Percentiles rank a stretch among this genome's conserved stretches.
Evolutionary conservation across 2,329 filamentous ascomycete species (phyloP).

Genomic region (Cryphonectria parasitica): DNA sequence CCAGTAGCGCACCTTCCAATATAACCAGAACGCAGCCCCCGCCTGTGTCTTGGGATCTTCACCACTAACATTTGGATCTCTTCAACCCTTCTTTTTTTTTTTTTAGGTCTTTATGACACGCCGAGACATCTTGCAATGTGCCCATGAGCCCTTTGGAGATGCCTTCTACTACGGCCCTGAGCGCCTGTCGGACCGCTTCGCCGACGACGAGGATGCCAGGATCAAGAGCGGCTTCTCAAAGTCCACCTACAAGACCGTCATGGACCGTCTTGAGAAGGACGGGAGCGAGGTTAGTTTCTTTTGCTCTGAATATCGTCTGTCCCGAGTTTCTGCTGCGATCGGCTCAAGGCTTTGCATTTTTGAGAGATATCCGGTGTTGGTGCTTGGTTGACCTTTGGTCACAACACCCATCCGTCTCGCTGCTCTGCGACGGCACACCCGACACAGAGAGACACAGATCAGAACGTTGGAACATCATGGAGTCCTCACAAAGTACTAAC

Average conservation of each 20-base stretch:
- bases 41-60: neutral
- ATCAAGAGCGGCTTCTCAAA: constrained; percentile 67
- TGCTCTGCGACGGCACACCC: neutral
- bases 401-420: neutral
- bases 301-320: constrained; percentile 38
- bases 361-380: neutral
- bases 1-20: constrained; percentile 14
- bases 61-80: constrained; percentile 9
- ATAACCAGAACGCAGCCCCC: neutral
- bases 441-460: neutral
- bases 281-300: constrained; percentile 74
- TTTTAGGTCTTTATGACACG: constrained; percentile 93
- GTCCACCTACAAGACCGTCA: constrained; percentile 75
- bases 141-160: constrained; percentile 97
- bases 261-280: constrained; percentile 75
- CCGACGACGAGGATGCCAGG: constrained; percentile 63
- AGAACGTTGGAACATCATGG: neutral
- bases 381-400: too few relatives aligned
- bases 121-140: constrained; percentile 75
- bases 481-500: constrained; percentile 16
- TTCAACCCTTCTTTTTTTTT: neutral
- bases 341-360: constrained; percentile 29
- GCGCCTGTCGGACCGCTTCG: constrained; percentile 78
- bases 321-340: constrained; percentile 23
- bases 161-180: constrained; percentile 96